phyloP scores from a whole-genome alignment of 768 basidiomycete species.

The Boletus vermiculosoides region DNA sequence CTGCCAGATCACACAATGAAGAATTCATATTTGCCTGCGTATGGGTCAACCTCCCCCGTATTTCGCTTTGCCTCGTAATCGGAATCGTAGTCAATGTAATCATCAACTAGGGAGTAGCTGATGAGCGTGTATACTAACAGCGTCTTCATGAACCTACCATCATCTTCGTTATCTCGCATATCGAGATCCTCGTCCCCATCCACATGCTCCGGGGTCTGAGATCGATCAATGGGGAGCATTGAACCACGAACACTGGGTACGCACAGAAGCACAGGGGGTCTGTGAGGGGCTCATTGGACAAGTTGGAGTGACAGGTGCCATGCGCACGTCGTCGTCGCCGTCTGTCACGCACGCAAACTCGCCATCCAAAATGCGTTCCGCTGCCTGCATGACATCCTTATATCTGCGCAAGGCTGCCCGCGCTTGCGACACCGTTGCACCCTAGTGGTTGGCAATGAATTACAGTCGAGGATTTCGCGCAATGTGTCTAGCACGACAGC shows the following conservation, averaged over 20 bases:
- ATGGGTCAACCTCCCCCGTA: constrained; percentile 75
- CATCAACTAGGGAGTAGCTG: constrained; percentile 39
- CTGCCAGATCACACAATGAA: neutral
- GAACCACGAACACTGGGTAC: neutral
- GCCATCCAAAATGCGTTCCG: constrained; percentile 82
- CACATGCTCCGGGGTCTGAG: constrained; percentile 60
- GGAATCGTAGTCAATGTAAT: constrained; percentile 80
- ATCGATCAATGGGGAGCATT: constrained; percentile 1
- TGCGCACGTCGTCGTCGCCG: constrained; percentile 49
- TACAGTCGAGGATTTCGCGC: neutral
- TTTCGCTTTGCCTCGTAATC: constrained; percentile 58
- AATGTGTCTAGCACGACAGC: constrained; percentile 5
- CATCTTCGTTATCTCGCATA: constrained; percentile 51
- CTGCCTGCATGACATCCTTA: constrained; percentile 91
- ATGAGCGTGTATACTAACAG: constrained; percentile 8
- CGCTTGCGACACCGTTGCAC: constrained; percentile 79
- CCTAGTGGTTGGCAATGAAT: constrained; percentile 44
- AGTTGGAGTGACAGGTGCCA: constrained; percentile 33
- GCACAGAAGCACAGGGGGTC: constrained; percentile 26
- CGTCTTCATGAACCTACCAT: constrained; percentile 34
- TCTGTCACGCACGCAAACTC: constrained; percentile 72
- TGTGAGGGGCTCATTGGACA: constrained; percentile 30
- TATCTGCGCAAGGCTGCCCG: constrained; percentile 76
- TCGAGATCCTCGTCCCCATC: constrained; percentile 49
- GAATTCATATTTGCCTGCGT: constrained; percentile 59